Evolutionary conservation across 352 stramenopile species (phyloP).

Genomic region (Chrysophaeum taylorii): DNA sequence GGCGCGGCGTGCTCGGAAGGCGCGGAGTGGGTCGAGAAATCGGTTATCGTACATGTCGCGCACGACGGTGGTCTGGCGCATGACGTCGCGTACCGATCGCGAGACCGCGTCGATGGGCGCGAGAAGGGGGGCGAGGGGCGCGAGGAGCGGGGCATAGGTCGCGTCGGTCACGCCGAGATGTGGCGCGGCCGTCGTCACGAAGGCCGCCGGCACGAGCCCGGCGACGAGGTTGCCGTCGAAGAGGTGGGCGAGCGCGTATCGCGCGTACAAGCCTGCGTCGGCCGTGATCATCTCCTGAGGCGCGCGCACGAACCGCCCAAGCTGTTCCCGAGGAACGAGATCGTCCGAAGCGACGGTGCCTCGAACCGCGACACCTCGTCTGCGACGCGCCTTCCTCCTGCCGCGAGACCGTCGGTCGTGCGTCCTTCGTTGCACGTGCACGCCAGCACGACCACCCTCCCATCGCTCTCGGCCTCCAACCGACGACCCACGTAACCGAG

Average conservation of each 20-base stretch:
- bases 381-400: neutral
- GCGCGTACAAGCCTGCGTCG: neutral
- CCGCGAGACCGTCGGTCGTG: neutral
- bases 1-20: neutral
- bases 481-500: neutral
- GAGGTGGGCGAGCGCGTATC: neutral
- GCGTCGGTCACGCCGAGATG: neutral
- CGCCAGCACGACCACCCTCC: neutral
- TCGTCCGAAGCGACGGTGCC: neutral
- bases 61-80: neutral
- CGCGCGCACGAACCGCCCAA: no score
- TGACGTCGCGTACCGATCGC: neutral
- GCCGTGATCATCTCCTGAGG: no score
- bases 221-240: neutral
- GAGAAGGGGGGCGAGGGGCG: neutral
- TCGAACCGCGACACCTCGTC: neutral
- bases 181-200: constrained; percentile 1
- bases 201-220: neutral
- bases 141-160: neutral
- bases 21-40: neutral
- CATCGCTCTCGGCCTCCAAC: neutral
- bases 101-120: neutral
- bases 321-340: neutral
- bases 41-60: neutral
- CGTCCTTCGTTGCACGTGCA: neutral